These are phyloP conservation scores for Stylonectria norvegica DNA, from an alignment of 2,329 filamentous ascomycete genomes.

Conservation along the genomic window DNA sequence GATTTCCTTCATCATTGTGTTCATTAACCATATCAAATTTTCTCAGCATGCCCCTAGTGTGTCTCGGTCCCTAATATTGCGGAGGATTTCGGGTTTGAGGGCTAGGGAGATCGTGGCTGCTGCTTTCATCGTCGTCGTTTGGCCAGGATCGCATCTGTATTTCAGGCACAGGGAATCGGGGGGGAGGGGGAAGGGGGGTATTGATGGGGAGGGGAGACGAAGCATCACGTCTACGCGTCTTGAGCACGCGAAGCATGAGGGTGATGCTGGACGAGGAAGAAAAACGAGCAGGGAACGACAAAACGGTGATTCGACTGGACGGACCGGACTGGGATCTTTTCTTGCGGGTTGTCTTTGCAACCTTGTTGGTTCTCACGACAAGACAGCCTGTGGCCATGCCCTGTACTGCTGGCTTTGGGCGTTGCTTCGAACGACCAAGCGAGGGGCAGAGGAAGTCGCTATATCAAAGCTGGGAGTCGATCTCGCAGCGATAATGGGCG, in stretches of 20 bases:
- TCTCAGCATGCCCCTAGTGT: conserved; percentile 25
- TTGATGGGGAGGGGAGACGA: conserved; percentile 15
- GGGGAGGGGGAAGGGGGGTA: conserved; percentile 12
- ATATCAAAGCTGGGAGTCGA: conserved; percentile 18
- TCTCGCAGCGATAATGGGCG: conserved; percentile 12
- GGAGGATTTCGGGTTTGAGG: conserved; percentile 24
- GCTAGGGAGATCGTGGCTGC: conserved; percentile 9
- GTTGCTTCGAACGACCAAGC: conserved; percentile 12
- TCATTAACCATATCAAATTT: conserved; percentile 24
- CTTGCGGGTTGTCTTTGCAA: neutral
- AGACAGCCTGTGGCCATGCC: conserved; percentile 18
- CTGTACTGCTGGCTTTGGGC: conserved; percentile 23
- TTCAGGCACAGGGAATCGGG: conserved; percentile 10
- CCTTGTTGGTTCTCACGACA: neutral
- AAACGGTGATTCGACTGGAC: conserved; percentile 12
- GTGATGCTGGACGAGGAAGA: conserved; percentile 7
- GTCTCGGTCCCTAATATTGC: conserved; percentile 29
- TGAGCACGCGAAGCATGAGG: neutral
- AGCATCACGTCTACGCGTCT: conserved; percentile 1
- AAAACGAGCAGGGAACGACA: conserved; percentile 14
- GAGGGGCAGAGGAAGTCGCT: conserved; percentile 12
- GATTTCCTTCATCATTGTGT: conserved; percentile 31
- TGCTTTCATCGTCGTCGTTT: conserved; percentile 11
- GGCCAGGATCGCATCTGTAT: conserved; percentile 20
- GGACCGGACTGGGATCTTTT: neutral